Conservation (phyloP, 2,329 filamentous ascomycete species). For the Hypoxylon sp. region DNA sequence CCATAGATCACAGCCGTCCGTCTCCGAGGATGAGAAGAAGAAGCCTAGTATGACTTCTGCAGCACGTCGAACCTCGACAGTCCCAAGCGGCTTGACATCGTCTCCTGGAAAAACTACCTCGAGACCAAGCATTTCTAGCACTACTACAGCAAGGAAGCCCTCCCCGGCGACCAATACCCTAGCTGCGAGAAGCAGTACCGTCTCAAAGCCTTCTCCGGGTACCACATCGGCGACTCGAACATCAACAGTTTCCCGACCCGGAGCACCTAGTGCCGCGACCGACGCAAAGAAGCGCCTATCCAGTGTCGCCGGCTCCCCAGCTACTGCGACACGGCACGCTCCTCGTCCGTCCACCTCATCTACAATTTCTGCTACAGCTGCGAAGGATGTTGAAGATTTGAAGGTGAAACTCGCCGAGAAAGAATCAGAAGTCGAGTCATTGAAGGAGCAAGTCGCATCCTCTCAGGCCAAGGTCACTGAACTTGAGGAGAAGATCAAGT, state of each 20-base stretch:
- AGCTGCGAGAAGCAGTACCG: conserved; percentile 55
- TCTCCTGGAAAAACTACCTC: conserved; percentile 55
- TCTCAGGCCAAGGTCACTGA: conserved; percentile 70
- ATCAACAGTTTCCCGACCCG: conserved; percentile 56
- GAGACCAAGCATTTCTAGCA: conserved; percentile 55
- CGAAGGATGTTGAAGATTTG: conserved; percentile 72
- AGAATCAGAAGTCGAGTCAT: conserved; percentile 69
- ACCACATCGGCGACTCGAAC: conserved; percentile 46
- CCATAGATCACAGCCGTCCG: conserved; percentile 65
- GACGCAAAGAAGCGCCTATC: conserved; percentile 73
- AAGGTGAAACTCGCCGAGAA: conserved; percentile 72
- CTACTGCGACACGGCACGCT: conserved; percentile 59
- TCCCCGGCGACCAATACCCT: conserved; percentile 46
- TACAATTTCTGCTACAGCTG: conserved; percentile 59
- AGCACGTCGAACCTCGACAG: conserved; percentile 62
- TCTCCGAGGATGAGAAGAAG: conserved; percentile 66
- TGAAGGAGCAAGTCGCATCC: conserved; percentile 70
- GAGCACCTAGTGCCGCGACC: conserved; percentile 58
- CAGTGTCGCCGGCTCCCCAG: conserved; percentile 59
- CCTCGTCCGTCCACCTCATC: conserved; percentile 60
- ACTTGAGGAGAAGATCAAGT: conserved; percentile 67
- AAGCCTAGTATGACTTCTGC: conserved; percentile 59
- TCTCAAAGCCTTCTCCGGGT: conserved; percentile 57
- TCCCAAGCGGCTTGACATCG: conserved; percentile 58
- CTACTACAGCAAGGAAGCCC: conserved; percentile 55